Evolutionary conservation across 2,329 filamentous ascomycete species (phyloP).

Genomic region (Metarhizium sp.): DNA sequence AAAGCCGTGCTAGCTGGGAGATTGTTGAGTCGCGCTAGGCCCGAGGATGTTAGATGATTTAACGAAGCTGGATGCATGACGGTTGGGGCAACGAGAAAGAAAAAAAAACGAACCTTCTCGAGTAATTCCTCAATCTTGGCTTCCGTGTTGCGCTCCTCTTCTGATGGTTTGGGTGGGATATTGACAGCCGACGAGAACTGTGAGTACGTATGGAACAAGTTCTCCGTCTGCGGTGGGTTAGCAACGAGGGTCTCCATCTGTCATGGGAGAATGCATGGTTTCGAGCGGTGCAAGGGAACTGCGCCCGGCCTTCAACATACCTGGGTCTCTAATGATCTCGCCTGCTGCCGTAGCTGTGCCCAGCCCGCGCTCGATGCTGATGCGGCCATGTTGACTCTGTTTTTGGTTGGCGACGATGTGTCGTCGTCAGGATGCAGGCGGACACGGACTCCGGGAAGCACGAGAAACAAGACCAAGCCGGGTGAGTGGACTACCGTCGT

Average conservation of each 20-base stretch:
- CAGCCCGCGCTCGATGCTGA: constrained; percentile 58
- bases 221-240: constrained; percentile 58
- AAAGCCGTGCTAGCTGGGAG: constrained; percentile 72
- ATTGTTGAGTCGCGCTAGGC: constrained; percentile 71
- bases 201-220: constrained; percentile 74
- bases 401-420: not conserved
- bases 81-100: too few relatives aligned
- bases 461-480: constrained; percentile 3
- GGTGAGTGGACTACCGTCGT: not conserved
- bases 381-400: constrained; percentile 35
- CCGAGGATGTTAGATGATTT: not conserved
- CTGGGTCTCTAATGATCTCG: constrained; percentile 80
- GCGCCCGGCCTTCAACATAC: constrained; percentile 34
- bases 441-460: not conserved
- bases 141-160: constrained; percentile 76
- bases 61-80: not conserved
- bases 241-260: not conserved
- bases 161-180: constrained; percentile 72
- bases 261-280: not conserved
- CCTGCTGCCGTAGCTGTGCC: constrained; percentile 91
- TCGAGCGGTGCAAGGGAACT: too few relatives aligned
- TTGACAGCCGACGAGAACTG: constrained; percentile 77
- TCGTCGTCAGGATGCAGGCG: not conserved
- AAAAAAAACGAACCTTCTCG: constrained; percentile 45
- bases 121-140: constrained; percentile 75